Base-by-base conservation (phyloP, 768 basidiomycete genomes). In the Psilocybe cyanescens region DNA sequence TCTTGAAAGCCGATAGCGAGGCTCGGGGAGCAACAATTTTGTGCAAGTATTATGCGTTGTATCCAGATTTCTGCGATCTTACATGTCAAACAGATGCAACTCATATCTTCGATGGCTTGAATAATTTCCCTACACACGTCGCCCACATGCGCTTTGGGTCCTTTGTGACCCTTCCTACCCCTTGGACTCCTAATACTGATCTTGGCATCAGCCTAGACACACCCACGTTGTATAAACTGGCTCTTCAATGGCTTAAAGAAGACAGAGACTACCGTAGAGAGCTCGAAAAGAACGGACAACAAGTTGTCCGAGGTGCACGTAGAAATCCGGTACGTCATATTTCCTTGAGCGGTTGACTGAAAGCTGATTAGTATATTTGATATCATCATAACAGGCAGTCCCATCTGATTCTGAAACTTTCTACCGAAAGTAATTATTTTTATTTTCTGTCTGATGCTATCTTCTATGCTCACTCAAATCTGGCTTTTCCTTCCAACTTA, bases 71-170 rank as follows among this genome's bases (percentile, higher is more conserved):
- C 14, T 31, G 45, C 58, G 12, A 30, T 62, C 44, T 51, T 53
- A 44, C 35, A 57, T 37, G 61, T 28, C 37, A 60, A 24, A 17
- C 67, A 95, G 94, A 97, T 76, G 95, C 96, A 9, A 98, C 96
- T 1, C 97, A 99, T 74, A 97, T 99, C 68, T 97, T 95, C 65
- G 97, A 99, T 72, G 97, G 96, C 9, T 76, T 99, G 31, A 84
- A 86, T 68, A 75, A 83, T n/a, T 98, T 97, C 78, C 97, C 97
- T 3, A 98, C 96, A 0, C 94, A 97, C 69, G 80, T 99, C 61
- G 87, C 88, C 4, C 97, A 99, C 71, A 91, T 99, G 88, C 87
- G 91, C 28, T 82, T 95, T 50, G 97, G 97, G 3, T 76, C 80
- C 11, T 86, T 95, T 57, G 78, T 87, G 11, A 87, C 84, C 1